Percentiles rank a stretch among this genome's conserved stretches.
Conservation (phyloP, 1,284 basidiomycete genomes). For the Irpex sp. region DNA sequence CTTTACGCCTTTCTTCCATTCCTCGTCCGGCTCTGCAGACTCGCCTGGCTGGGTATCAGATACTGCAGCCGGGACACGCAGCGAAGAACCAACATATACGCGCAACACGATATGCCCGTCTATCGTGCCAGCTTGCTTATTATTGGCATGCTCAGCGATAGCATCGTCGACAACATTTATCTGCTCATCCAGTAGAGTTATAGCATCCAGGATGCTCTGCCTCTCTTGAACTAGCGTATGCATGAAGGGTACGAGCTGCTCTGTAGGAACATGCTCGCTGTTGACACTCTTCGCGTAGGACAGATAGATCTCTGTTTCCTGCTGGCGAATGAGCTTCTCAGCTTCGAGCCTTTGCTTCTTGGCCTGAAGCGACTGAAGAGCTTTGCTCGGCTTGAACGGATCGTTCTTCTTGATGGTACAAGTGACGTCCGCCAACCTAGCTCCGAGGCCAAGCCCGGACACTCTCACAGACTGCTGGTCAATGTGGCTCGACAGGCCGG, state of each 20-base stretch:
- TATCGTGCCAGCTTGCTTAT: no score
- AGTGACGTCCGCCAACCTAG: slow-evolving; percentile 47
- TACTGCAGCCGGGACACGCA: not conserved
- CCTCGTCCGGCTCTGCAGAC: not conserved
- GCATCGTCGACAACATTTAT: slow-evolving; percentile 37
- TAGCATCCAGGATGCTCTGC: slow-evolving; percentile 32
- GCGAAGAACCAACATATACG: not conserved
- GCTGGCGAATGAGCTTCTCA: slow-evolving; percentile 34
- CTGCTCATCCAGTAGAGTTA: slow-evolving; percentile 36
- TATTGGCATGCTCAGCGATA: slow-evolving; percentile 23
- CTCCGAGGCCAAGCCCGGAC: slow-evolving; percentile 37
- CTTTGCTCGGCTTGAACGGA: slow-evolving; percentile 25
- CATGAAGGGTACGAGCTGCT: slow-evolving; percentile 37
- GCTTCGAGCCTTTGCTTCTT: slow-evolving; percentile 32
- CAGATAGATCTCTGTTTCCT: slow-evolving; percentile 38
- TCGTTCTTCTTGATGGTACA: slow-evolving; percentile 24
- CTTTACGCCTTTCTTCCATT: not conserved
- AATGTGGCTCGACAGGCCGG: slow-evolving; percentile 41
- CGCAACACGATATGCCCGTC: not conserved
- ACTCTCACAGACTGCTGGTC: slow-evolving; percentile 47
- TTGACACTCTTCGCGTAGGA: slow-evolving; percentile 40
- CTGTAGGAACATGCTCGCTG: slow-evolving; percentile 39
- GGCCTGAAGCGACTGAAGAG: slow-evolving; percentile 31
- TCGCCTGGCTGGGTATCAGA: not conserved
- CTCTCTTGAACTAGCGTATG: slow-evolving; percentile 38